Evolutionary conservation across 148 eudicot genomes (phyloP).

Genomic region (Silene uniflora): DNA sequence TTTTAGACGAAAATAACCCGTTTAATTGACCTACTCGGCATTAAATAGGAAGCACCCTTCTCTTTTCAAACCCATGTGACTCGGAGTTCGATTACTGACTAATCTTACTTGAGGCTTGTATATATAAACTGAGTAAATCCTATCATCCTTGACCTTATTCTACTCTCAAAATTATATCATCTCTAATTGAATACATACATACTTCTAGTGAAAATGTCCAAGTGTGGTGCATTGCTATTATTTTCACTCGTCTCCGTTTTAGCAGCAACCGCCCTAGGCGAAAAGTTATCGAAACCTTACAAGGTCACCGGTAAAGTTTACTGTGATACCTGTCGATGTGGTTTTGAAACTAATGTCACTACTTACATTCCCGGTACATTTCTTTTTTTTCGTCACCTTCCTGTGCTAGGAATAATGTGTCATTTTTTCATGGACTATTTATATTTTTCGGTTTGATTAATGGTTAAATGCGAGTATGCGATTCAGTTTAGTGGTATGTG

Average conservation of each 20-base stretch:
- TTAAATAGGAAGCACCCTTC: conserved; percentile 12
- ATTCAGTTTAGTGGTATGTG: too few relatives aligned
- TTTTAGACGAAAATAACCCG: too few relatives aligned
- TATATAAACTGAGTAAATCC: background rate
- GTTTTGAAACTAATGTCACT: conserved; percentile 63
- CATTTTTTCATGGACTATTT: too few relatives aligned
- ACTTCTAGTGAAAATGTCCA: conserved; percentile 9
- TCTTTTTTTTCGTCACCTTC: too few relatives aligned
- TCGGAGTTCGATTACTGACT: background rate
- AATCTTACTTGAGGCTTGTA: background rate
- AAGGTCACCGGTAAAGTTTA: conserved; percentile 47
- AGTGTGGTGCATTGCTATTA: background rate
- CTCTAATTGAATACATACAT: background rate
- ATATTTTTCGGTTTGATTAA: too few relatives aligned
- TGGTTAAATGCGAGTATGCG: too few relatives aligned
- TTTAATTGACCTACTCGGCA: too few relatives aligned
- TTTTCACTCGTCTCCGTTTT: conserved; percentile 15
- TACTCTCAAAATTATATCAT: background rate
- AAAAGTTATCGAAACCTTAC: conserved; percentile 23
- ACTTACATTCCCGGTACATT: conserved; percentile 46
- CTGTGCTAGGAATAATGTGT: too few relatives aligned
- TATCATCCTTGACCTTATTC: background rate
- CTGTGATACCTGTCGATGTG: conserved; percentile 76
- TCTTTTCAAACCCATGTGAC: background rate
- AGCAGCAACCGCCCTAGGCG: conserved; percentile 24